Evolutionary conservation across 306 rosid genomes (phyloP).

Genomic region (Phaseolus lunatus): DNA sequence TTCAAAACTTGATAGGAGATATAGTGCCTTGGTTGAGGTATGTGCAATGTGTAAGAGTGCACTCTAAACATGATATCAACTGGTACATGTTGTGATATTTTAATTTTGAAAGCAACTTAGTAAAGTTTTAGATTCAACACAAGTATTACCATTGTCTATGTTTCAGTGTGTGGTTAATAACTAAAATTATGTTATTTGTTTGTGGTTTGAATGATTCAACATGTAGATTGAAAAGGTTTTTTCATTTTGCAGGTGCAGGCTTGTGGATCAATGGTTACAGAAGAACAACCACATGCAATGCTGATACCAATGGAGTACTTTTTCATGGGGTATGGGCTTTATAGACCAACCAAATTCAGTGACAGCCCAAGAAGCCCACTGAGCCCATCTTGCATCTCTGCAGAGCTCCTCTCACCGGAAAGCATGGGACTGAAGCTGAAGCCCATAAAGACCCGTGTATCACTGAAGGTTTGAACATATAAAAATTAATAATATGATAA

Average conservation of each 20-base stretch:
- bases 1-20: slow-evolving; percentile 86
- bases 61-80: too few species aligned
- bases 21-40: slow-evolving; percentile 96
- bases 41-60: slow-evolving; percentile 29
- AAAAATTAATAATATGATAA: too few species aligned
- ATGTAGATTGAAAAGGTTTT: slow-evolving; percentile 2
- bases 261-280: slow-evolving; percentile 99
- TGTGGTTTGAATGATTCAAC: background rate
- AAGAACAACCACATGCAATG: slow-evolving; percentile 99
- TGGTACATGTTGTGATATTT: too few species aligned
- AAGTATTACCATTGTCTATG: too few species aligned
- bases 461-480: slow-evolving; percentile 54
- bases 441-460: slow-evolving; percentile 89
- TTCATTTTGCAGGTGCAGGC: slow-evolving; percentile 78
- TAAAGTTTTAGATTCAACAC: too few species aligned
- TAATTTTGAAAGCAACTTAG: too few species aligned
- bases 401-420: slow-evolving; percentile 98
- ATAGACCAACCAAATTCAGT: slow-evolving; percentile 74
- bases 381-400: slow-evolving; percentile 93
- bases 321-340: slow-evolving; percentile 92
- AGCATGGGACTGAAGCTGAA: slow-evolving; percentile 98
- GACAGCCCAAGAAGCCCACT: slow-evolving; percentile 96
- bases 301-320: slow-evolving; percentile 97
- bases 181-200: background rate
- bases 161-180: background rate